These are phyloP conservation scores for Phytophthora meadii DNA, from an alignment of 352 stramenopile species.

Conservation along the genomic window DNA sequence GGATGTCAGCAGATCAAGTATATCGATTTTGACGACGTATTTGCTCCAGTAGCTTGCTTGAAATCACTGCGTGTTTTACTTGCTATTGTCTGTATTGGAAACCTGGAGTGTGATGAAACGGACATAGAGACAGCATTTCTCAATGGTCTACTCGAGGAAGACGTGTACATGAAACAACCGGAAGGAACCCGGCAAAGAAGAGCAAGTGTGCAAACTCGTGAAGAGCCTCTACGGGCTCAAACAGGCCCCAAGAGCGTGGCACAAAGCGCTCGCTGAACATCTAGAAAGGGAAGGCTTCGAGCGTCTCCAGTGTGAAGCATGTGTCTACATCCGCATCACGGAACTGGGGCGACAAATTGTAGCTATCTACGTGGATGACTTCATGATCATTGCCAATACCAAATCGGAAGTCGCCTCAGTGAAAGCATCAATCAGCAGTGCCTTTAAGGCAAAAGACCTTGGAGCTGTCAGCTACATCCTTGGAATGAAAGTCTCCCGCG, in stretches of 20 bases:
- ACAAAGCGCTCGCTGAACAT: not conserved
- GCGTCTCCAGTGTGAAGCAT: slow-evolving; percentile 10
- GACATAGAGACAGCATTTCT: not conserved
- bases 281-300: slow-evolving; percentile 6
- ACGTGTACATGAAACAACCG: slow-evolving; percentile 2
- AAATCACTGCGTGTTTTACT: not conserved
- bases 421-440: slow-evolving; percentile 2
- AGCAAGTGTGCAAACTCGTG: not conserved
- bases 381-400: slow-evolving; percentile 5
- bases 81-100: not conserved
- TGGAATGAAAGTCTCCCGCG: slow-evolving; percentile 8
- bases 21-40: slow-evolving; percentile 3
- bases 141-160: not conserved
- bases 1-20: slow-evolving; percentile 2
- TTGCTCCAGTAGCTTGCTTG: not conserved
- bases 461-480: slow-evolving; percentile 14
- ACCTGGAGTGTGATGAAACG: not conserved
- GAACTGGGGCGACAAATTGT: not conserved
- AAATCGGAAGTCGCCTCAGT: not conserved
- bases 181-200: not conserved
- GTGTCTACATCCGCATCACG: slow-evolving; percentile 4
- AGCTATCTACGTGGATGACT: slow-evolving; percentile 27
- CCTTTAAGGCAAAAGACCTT: slow-evolving; percentile 20
- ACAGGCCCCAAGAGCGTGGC: not conserved
- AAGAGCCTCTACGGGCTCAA: not conserved